Evolutionary conservation across 805 yeast genomes (phyloP).

Genomic region (Kregervanrija delftensis): DNA sequence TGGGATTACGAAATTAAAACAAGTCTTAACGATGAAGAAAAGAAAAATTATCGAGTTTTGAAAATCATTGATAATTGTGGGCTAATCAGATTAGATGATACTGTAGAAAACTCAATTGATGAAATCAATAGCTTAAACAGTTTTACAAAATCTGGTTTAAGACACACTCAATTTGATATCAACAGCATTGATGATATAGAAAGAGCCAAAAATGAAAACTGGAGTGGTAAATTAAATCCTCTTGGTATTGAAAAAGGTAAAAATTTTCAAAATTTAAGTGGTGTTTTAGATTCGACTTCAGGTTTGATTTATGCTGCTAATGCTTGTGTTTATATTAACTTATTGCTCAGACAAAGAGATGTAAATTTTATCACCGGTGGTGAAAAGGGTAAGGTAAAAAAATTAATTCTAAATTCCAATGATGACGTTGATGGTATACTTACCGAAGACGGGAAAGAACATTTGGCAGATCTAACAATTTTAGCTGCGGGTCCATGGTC

Average conservation of each 20-base stretch:
- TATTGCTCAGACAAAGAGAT: conserved; percentile 12
- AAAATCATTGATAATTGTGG: conserved; percentile 2
- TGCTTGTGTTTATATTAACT: conserved; percentile 12
- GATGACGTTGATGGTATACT: conserved; percentile 15
- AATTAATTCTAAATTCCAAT: conserved; percentile 2
- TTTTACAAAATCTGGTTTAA: conserved; percentile 12
- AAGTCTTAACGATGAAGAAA: conserved; percentile 13
- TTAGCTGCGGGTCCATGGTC: conserved; percentile 20
- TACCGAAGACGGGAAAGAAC: conserved; percentile 18
- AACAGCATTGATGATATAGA: neutral
- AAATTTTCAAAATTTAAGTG: neutral
- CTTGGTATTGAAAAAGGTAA: too few species aligned
- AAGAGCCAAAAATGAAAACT: too few species aligned
- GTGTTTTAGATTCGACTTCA: conserved; percentile 14
- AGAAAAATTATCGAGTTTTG: conserved; percentile 10
- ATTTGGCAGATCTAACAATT: conserved; percentile 15
- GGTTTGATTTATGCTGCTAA: conserved; percentile 16
- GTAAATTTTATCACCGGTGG: conserved; percentile 15
- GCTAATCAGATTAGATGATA: neutral
- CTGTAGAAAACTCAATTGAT: conserved; percentile 4
- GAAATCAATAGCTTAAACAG: conserved; percentile 12
- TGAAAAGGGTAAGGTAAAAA: conserved; percentile 10
- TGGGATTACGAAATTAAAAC: conserved; percentile 16
- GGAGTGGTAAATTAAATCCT: too few species aligned
- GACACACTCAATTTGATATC: conserved; percentile 15